Evolutionary conservation across 768 basidiomycete genomes (phyloP), one percentile per base, ranked within the genome.

Genomic region (Strobilomyces dryophilus): DNA sequence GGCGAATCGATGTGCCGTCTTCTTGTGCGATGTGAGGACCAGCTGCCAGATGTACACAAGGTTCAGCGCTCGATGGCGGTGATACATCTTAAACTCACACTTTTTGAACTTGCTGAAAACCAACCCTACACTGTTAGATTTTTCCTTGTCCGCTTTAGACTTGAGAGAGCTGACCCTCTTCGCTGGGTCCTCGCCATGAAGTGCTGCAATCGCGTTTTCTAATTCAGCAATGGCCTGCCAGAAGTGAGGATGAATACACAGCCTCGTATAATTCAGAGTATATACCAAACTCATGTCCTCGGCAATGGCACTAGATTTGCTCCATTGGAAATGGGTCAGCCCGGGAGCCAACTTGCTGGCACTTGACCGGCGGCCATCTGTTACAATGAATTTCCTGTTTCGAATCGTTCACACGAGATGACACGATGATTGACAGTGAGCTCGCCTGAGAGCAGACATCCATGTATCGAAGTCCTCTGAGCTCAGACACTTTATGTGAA

Each of bases 401-500:
- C 44, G 55, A 45, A 39, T 41, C 20, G 46, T 69, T 59, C 63
- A 53, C 55, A 53, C 50, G 37, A n/a, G 54, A 60, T 51, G 45
- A 32, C 37, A 40, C 49, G 51, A 46, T 29, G 51, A 52, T 34
- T 31, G 31, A 51, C 11, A 26, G 7, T 15, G 47, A 49, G 32
- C 68, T 68, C 60, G 87, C 89, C 89, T 83, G 63, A 91, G 80
- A 26, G 85, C 83, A 24, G 73, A 57, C 80, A 88, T 87, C 90
- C 90, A 92, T 45, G 64, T 71, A 45, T 82, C 71, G 58, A 89
- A 92, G 62, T 92, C 90, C 9, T 82, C 80, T 17, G 71, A 69
- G 44, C 72, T 83, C n/a, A 89, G 69, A 65, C 87, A 89, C 68
- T 85, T 88, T 56, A 92, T 79, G 68, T 92, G 90, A 65, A 92